Conservation (phyloP, 73 alveolate species). For the Paramecium octaurelia region DNA sequence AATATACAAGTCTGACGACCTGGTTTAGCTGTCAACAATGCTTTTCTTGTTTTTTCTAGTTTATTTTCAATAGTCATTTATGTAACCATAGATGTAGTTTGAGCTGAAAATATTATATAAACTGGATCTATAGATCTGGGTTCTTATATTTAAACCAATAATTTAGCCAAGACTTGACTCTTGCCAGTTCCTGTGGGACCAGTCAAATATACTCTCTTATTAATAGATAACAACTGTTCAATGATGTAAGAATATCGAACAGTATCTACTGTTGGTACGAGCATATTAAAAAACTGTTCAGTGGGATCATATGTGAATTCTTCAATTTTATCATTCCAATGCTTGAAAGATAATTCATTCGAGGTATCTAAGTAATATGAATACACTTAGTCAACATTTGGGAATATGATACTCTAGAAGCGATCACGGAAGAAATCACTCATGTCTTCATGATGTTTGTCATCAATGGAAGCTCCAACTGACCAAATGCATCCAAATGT, state of each 20-base stretch:
- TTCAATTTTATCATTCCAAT: conserved; percentile 67
- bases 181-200: conserved; percentile 99
- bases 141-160: conserved; percentile 72
- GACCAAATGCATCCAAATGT: conserved; percentile 95
- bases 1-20: conserved; percentile 85
- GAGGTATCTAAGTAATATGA: conserved; percentile 81
- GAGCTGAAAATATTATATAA: conserved; percentile 97
- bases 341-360: conserved; percentile 56
- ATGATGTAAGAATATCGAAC: conserved; percentile 88
- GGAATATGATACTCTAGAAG: conserved; percentile 74
- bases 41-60: conserved; percentile 68
- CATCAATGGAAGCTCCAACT: conserved; percentile 90
- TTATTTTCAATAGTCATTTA: conserved; percentile 91
- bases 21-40: conserved; percentile 69
- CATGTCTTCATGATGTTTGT: conserved; percentile 73
- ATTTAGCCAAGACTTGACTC: conserved; percentile 83
- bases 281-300: conserved; percentile 65
- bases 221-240: conserved; percentile 80
- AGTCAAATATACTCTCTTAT: conserved; percentile 88
- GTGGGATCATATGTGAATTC: conserved; percentile 62
- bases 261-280: conserved; percentile 98
- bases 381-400: conserved; percentile 75
- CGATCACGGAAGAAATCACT: conserved; percentile 67
- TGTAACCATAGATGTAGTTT: conserved; percentile 94
- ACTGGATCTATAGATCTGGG: conserved; percentile 90